A percentile compares a stretch with the other conserved stretches of the same genome.
Evolutionary conservation across 495 filamentous ascomycete species (phyloP).

Genomic region (Cercophora scortea): DNA sequence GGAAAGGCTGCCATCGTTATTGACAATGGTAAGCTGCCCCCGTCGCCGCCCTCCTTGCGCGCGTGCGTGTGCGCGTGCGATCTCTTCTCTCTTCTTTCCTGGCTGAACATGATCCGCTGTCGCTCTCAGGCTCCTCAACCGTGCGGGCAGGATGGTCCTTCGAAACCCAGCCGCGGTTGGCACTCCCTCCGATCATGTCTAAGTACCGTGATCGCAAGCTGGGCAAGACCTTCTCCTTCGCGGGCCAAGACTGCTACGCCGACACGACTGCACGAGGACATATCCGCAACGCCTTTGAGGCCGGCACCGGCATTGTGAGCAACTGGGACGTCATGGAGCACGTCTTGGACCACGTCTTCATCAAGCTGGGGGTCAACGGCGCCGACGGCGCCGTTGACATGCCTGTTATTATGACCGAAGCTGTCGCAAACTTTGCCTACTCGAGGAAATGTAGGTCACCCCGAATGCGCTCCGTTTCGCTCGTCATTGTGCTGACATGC

Average conservation of each 20-base stretch:
- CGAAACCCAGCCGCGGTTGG: constrained; percentile 68
- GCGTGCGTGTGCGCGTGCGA: too few relatives aligned
- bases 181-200: constrained; percentile 81
- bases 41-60: constrained; percentile 1
- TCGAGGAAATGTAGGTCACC: constrained; percentile 65
- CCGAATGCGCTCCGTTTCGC: neutral
- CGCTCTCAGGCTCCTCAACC: constrained; percentile 62
- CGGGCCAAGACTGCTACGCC: constrained; percentile 83
- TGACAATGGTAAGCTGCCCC: constrained; percentile 71
- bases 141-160: constrained; percentile 95
- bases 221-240: constrained; percentile 79
- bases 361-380: constrained; percentile 83
- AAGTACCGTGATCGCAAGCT: constrained; percentile 91
- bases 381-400: constrained; percentile 64
- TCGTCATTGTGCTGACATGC: neutral
- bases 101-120: neutral
- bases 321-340: constrained; percentile 98
- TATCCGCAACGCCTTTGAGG: constrained; percentile 83
- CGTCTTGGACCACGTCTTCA: constrained; percentile 82
- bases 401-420: constrained; percentile 92
- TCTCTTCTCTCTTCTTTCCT: too few relatives aligned
- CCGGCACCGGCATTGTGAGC: constrained; percentile 79
- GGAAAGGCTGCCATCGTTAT: constrained; percentile 77
- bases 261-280: constrained; percentile 91
- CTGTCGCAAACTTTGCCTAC: constrained; percentile 83